Evolutionary conservation across 331 rosid genomes (phyloP).

Genomic region (Erythrophleum ivorense): DNA sequence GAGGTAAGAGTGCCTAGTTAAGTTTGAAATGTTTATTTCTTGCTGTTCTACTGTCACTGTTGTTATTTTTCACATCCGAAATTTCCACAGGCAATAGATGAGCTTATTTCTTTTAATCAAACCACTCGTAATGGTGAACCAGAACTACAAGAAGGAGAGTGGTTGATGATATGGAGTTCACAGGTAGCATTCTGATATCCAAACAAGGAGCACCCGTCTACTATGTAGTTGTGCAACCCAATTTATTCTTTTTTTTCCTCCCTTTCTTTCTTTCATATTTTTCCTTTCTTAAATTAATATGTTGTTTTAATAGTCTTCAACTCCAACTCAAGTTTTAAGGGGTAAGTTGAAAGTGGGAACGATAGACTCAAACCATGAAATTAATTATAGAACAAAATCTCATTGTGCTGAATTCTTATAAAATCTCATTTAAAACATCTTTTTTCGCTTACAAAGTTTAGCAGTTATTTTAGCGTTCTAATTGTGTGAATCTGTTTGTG

Average conservation of each 20-base stretch:
- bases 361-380: neutral
- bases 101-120: constrained; percentile 56
- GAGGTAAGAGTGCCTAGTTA: constrained; percentile 53
- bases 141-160: constrained; percentile 83
- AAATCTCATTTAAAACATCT: neutral
- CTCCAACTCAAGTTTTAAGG: neutral
- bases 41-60: neutral
- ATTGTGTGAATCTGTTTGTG: neutral
- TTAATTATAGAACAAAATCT: neutral
- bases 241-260: neutral
- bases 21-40: neutral
- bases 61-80: constrained; percentile 23
- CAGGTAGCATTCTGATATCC: constrained; percentile 63
- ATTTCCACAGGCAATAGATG: constrained; percentile 74
- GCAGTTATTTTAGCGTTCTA: neutral
- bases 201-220: neutral
- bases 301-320: neutral
- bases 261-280: neutral
- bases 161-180: constrained; percentile 95
- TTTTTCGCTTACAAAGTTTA: neutral
- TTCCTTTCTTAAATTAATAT: neutral
- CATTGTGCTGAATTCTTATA: neutral
- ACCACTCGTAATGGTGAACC: constrained; percentile 48
- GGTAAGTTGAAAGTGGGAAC: neutral
- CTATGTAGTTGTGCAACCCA: neutral